Evolutionary conservation across 306 rosid species (phyloP).

Genomic region (Nissolia schottii): DNA sequence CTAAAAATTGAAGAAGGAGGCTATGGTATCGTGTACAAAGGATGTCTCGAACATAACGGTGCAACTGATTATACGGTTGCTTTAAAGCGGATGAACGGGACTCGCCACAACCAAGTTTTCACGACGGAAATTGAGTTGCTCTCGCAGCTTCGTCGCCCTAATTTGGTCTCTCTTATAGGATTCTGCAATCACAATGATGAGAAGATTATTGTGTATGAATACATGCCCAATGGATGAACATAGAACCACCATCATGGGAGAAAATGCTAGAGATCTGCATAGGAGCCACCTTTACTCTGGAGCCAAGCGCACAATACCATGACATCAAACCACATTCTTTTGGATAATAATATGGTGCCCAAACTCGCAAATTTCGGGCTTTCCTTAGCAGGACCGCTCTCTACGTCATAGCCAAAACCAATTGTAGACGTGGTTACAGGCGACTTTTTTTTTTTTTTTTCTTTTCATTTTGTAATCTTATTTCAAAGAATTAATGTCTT

Average conservation of each 20-base stretch:
- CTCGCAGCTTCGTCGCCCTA: slow-evolving; percentile 11
- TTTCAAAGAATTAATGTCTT: background rate
- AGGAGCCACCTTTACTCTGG: slow-evolving; percentile 17
- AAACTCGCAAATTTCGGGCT: background rate
- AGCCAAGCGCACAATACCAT: background rate
- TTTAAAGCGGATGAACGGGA: background rate
- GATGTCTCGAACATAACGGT: background rate
- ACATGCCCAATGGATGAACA: background rate
- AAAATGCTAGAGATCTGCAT: background rate
- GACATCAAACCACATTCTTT: background rate
- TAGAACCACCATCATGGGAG: background rate
- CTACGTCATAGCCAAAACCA: background rate
- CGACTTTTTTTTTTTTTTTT: too few relatives aligned
- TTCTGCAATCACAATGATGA: background rate
- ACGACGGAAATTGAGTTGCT: slow-evolving; percentile 6
- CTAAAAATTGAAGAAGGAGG: background rate
- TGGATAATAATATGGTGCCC: background rate
- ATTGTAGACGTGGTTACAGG: too few relatives aligned
- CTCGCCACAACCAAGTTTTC: background rate
- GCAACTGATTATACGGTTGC: background rate
- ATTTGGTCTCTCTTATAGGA: slow-evolving; percentile 8
- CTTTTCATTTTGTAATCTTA: too few relatives aligned
- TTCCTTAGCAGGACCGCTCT: background rate
- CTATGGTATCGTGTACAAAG: background rate
- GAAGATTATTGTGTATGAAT: slow-evolving; percentile 7